Conservation (phyloP, 2,329 filamentous ascomycete species). For the Xylaria sp. region DNA sequence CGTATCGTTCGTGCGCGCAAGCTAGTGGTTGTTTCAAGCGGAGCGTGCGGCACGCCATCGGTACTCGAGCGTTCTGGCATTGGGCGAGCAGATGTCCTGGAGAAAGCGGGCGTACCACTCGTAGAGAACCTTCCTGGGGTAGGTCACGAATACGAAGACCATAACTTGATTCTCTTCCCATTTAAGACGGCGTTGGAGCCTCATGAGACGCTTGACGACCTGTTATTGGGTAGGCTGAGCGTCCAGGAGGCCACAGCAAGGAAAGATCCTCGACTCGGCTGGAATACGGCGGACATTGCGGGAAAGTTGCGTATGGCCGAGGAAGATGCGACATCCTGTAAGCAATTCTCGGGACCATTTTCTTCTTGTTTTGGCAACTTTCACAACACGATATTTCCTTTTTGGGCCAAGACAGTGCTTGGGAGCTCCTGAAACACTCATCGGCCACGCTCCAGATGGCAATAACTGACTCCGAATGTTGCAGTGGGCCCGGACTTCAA, state of each 20-base stretch:
- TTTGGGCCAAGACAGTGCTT: too few species aligned
- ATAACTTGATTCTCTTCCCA: slow-evolving; percentile 61
- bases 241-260: slow-evolving; percentile 41
- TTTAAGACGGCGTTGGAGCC: slow-evolving; percentile 60
- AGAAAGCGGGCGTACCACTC: slow-evolving; percentile 57
- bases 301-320: slow-evolving; percentile 63
- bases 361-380: too few species aligned
- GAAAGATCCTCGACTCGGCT: slow-evolving; percentile 56
- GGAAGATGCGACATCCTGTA: slow-evolving; percentile 56
- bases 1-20: slow-evolving; percentile 61
- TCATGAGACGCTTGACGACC: slow-evolving; percentile 56
- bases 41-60: slow-evolving; percentile 62
- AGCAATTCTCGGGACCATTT: too few species aligned
- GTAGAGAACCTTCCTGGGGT: slow-evolving; percentile 63
- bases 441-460: too few species aligned
- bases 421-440: too few species aligned
- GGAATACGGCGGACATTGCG: slow-evolving; percentile 62
- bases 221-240: slow-evolving; percentile 42
- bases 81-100: slow-evolving; percentile 59
- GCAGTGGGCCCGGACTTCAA: slow-evolving; percentile 60
- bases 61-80: slow-evolving; percentile 72
- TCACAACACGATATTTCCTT: too few species aligned
- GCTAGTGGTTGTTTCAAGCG: slow-evolving; percentile 61
- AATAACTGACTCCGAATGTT: too few species aligned
- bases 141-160: slow-evolving; percentile 62